These are phyloP conservation scores for Epichloe gansuensis DNA, from an alignment of 2,329 filamentous ascomycete genomes.

Conservation along the genomic window DNA sequence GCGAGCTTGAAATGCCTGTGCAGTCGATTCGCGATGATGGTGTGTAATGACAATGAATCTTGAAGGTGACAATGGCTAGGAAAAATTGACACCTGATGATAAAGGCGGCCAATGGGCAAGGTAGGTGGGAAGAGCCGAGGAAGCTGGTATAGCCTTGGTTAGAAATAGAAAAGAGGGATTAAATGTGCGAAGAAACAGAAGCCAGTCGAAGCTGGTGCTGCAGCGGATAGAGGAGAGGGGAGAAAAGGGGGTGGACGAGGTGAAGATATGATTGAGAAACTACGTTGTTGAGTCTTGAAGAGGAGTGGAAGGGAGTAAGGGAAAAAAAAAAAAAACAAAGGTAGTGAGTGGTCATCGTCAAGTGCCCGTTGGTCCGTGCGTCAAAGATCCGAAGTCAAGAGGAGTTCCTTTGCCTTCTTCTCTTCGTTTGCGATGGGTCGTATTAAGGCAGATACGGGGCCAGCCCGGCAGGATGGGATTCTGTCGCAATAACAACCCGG, in stretches of 20 bases:
- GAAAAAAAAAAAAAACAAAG: conserved; percentile 7
- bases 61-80: background rate
- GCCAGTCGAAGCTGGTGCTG: conserved; percentile 2
- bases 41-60: background rate
- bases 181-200: conserved; percentile 6
- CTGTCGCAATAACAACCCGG: background rate
- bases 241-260: conserved; percentile 4
- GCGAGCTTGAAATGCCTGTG: background rate
- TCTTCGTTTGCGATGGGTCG: conserved; percentile 2
- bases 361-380: conserved; percentile 9
- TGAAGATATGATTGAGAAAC: conserved; percentile 5
- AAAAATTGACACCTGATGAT: conserved; percentile 9
- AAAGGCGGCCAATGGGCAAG: conserved; percentile 1
- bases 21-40: background rate
- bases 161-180: conserved; percentile 3
- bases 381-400: background rate
- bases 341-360: conserved; percentile 11
- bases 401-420: background rate
- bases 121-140: background rate
- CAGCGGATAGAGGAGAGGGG: conserved; percentile 5
- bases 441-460: conserved; percentile 1
- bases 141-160: conserved; percentile 1
- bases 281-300: conserved; percentile 3
- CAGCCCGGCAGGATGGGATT: background rate
- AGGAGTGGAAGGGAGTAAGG: conserved; percentile 5